Percentiles rank a stretch among this genome's conserved stretches.
Conservation (phyloP, 768 basidiomycete species). For the Phlegmacium glaucopus region DNA sequence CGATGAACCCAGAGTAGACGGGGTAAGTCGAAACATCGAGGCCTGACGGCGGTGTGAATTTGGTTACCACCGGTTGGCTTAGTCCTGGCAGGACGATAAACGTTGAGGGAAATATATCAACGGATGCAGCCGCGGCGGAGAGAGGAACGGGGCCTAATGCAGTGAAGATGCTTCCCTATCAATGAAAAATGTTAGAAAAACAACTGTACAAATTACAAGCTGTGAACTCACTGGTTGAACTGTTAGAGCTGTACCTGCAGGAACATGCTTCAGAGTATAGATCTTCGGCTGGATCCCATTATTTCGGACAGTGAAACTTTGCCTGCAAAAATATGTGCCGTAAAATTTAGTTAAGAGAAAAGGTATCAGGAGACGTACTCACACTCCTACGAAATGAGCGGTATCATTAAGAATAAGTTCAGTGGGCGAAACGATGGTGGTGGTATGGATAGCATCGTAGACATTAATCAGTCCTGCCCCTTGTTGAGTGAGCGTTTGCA, state of each 20-base stretch:
- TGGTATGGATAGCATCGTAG: constrained; percentile 51
- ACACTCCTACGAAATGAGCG: constrained; percentile 45
- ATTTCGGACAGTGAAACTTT: constrained; percentile 52
- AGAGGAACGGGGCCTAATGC: constrained; percentile 50
- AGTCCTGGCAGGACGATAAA: constrained; percentile 45
- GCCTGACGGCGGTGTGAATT: constrained; percentile 44
- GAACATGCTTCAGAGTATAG: constrained; percentile 48
- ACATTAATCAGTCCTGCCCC: constrained; percentile 58
- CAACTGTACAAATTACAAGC: background rate
- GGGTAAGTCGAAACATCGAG: constrained; percentile 47
- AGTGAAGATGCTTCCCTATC: constrained; percentile 38
- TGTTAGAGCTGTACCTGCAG: constrained; percentile 55
- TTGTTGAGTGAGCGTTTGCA: constrained; percentile 50
- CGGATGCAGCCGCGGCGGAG: constrained; percentile 39
- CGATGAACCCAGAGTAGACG: constrained; percentile 59
- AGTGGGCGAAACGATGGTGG: constrained; percentile 49
- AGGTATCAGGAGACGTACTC: constrained; percentile 17
- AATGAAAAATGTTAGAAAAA: background rate
- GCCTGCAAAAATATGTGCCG: constrained; percentile 28
- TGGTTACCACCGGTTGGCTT: constrained; percentile 36
- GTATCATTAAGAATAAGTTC: constrained; percentile 68
- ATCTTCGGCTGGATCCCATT: constrained; percentile 36
- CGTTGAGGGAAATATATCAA: constrained; percentile 39
- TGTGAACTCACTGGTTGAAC: constrained; percentile 33
- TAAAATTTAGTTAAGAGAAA: background rate